Evolutionary conservation across 305 asterid species (phyloP), one percentile per base, ranked within the genome.

Genomic region (Ilex paraguariensis): DNA sequence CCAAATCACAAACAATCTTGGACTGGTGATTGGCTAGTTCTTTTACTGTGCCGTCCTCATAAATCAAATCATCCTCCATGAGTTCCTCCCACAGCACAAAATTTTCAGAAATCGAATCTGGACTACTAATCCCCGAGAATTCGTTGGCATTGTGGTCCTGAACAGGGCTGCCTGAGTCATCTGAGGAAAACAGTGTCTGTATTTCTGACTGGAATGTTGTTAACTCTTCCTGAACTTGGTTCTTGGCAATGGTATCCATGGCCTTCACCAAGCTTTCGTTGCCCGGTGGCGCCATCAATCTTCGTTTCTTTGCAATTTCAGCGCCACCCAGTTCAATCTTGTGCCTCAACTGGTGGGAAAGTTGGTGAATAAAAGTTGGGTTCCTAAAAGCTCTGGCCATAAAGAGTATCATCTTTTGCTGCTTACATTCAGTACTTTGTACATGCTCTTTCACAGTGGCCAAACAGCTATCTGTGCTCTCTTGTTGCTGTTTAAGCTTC

Each of bases 401-500:
- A 1, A 56, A 17, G 62, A 70, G 64, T 30, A 44, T 15, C 39
- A 28, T 30, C 48, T 31, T 36, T 5, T 49, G 63, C 12, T 65
- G 67, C 70, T 31, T 31, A n/a, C 7, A 49, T 45, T 54, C 46
- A 7, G 53, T 70, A 56, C 60, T 36, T 1, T 31, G 13, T 7
- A 61, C 59, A 12, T 56, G 36, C 13, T 40, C 48, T 56, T 63
- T 67, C 31, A 79, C 56, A 6, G 62, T 56, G 10, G 46, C 63
- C 11, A 74, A 6, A 31, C 59, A 57, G n/a, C 60, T 44, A 10
- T 76, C 70, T 52, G 67, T 32, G 7, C 1, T 31, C 44, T 39
- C 66, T 13, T 73, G 76, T 16, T 64, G 70, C 15, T 71, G 69
- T 30, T 66, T 73, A 17, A 77, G 40, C 58, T 55, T 64, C 31